A percentile compares a stretch with the other conserved stretches of the same genome.
Evolutionary conservation across 2,329 filamentous ascomycete species (phyloP).

Genomic region (Aspergillus ibericus): DNA sequence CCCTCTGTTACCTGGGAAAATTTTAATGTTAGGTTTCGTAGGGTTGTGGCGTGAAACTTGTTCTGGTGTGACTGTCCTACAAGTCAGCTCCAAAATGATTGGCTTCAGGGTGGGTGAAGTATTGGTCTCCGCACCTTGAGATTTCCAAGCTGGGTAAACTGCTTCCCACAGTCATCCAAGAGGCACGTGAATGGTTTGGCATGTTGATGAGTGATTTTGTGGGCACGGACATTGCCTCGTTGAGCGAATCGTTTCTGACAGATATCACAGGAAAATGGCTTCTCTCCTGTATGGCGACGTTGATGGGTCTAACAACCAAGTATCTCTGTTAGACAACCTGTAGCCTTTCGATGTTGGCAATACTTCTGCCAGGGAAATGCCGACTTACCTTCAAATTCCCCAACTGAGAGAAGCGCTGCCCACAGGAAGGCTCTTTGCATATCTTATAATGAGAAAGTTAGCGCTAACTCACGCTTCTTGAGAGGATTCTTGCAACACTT

Average conservation of each 20-base stretch:
- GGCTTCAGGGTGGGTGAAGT: background rate
- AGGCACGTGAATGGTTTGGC: conserved; percentile 78
- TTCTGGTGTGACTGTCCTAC: conserved; percentile 76
- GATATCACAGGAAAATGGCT: conserved; percentile 74
- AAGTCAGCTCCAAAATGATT: conserved; percentile 6
- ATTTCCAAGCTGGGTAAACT: conserved; percentile 87
- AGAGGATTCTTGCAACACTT: conserved; percentile 41
- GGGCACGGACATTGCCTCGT: conserved; percentile 79
- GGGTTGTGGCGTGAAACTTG: conserved; percentile 79
- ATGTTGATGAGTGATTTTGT: conserved; percentile 76
- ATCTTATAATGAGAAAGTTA: conserved; percentile 41
- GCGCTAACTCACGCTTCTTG: background rate
- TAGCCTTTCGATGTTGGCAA: background rate
- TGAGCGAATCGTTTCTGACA: conserved; percentile 85
- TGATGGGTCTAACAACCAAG: conserved; percentile 67
- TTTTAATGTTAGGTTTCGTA: conserved; percentile 67
- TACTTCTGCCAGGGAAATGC: background rate
- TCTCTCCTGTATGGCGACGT: conserved; percentile 82
- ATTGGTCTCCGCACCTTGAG: conserved; percentile 65
- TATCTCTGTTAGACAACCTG: background rate
- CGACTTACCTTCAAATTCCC: conserved; percentile 78
- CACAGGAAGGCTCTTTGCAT: conserved; percentile 72
- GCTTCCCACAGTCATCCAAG: conserved; percentile 80
- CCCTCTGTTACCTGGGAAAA: conserved; percentile 65
- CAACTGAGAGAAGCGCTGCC: conserved; percentile 79